These are phyloP conservation scores for Camillea tinctor DNA, from an alignment of 2,329 filamentous ascomycete species.

Conservation along the genomic window DNA sequence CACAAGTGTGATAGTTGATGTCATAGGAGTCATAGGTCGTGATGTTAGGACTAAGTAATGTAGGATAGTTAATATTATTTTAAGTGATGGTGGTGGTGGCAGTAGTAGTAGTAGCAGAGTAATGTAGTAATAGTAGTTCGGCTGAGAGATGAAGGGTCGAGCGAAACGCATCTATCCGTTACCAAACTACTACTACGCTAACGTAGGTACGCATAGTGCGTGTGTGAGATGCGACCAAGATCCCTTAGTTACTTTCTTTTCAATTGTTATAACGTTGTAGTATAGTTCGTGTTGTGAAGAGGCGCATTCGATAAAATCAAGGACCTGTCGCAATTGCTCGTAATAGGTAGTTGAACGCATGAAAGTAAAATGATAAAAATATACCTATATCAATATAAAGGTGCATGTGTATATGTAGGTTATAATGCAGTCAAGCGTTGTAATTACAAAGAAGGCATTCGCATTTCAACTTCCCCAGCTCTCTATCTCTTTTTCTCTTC, in stretches of 20 bases:
- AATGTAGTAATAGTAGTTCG: not conserved
- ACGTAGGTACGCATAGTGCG: no score
- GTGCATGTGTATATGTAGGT: no score
- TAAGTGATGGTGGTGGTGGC: no score
- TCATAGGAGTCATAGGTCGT: conserved; percentile 13
- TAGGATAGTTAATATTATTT: no score
- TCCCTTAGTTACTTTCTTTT: not conserved
- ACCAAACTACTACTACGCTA: not conserved
- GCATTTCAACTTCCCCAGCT: not conserved
- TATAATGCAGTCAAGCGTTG: not conserved
- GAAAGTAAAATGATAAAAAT: not conserved
- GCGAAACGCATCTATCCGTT: not conserved
- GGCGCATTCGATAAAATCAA: not conserved
- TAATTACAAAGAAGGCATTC: not conserved
- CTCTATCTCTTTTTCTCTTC: no score
- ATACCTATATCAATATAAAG: no score
- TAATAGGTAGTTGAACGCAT: not conserved
- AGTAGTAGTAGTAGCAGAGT: no score
- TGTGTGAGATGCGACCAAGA: not conserved
- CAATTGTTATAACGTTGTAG: not conserved
- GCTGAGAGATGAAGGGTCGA: not conserved
- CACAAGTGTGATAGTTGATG: conserved; percentile 16
- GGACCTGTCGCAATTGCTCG: not conserved
- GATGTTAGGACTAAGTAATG: no score
- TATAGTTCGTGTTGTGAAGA: not conserved